Evolutionary conservation across 2,329 filamentous ascomycete species (phyloP), one percentile per base, ranked within the genome.

Genomic region (Calonectria leucothoes): DNA sequence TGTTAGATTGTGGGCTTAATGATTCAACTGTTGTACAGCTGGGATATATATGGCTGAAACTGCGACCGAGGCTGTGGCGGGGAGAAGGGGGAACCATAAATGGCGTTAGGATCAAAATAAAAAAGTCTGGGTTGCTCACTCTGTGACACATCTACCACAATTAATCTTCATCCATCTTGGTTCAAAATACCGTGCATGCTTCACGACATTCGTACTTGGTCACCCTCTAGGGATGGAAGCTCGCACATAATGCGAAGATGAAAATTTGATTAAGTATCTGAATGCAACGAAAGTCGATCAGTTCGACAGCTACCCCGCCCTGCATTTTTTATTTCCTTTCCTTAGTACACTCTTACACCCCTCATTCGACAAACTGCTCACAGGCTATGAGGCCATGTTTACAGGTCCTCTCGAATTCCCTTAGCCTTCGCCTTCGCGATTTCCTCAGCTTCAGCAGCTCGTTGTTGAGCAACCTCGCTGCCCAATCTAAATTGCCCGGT

Each of bases 1-100:
- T 17, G 94, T 95, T 85, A 92, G 96, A 81, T 86, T 99, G 83
- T 99, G 96, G 96, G 94, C 74, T 33, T 81, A 71, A 76, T 66
- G 42, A 20, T 23, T 14, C 31, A 17, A 29, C 39, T n/a, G 45
- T 61, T 27, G 29, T 25, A 48, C 15, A 48, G 39, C 25, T 33
- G 35, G 23, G 31, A 48, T n/a, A n/a, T n/a, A n/a, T n/a, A 49
- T 57, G 17, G 37, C 29, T n/a, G 61, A 45, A 48, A 33, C 25
- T 17, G n/a, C 12, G 48, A 20, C 42, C 42, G 49, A 39, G 55
- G 61, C 52, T 4, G 23, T 23, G 15, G 20, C 20, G 25, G 23
- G 23, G 48, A 27, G n/a, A 25, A n/a, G 42, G 37, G 20, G 55
- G 23, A 12, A n/a, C 12, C 12, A 55, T 48, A 42, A 15, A 66